Base-by-base conservation (phyloP, 2,329 filamentous ascomycete genomes). In the Fusarium austroafricanum region DNA sequence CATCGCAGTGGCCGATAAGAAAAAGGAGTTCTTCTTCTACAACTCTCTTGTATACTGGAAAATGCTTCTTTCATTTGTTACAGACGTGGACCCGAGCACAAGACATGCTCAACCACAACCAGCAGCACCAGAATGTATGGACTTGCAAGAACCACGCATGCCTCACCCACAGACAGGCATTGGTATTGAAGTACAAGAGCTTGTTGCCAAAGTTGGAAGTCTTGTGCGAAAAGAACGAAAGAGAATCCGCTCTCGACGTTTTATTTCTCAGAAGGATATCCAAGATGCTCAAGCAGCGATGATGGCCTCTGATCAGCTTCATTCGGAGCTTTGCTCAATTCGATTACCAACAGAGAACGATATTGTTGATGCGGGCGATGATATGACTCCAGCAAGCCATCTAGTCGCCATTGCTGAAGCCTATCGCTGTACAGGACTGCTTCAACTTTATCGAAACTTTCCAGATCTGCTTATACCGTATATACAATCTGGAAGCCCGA, bases 391-490 rank as follows among this genome's bases (percentile, higher is more conserved):
- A 0, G 67, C 71, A 3, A 45, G 33, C 15, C 75, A 76, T 53
- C 56, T 76, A 0, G 55, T 76, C 1, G 70, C 59, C 6, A 58
- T 74, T 38, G 72, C 73, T 5, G 75, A 76, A 44, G 74, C 72
- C 8, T 76, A 76, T 43, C 42, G 75, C n/a, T 74, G 70, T 17
- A 74, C 71, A 0, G 72, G 75, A 1, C 47, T 75, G 3, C 52
- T 76, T 10, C 72, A 76, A 35, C 54, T 76, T 17, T 76, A 75
- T 18, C 65, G 71, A 10, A 73, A 73, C 28, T 83, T 83, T 54
- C 81, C 82, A 2, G 77, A 79, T 28, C 74, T 82, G 26, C 72
- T 83, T 17, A 10, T 73, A 63, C 60, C 77, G 67, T 67, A 75
- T 71, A 52, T 45, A 42, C 42, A 57, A 26, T 43, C 55, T 3